These are phyloP conservation scores for Sporormia fimetaria DNA, from an alignment of 495 filamentous ascomycete genomes.

Conservation along the genomic window DNA sequence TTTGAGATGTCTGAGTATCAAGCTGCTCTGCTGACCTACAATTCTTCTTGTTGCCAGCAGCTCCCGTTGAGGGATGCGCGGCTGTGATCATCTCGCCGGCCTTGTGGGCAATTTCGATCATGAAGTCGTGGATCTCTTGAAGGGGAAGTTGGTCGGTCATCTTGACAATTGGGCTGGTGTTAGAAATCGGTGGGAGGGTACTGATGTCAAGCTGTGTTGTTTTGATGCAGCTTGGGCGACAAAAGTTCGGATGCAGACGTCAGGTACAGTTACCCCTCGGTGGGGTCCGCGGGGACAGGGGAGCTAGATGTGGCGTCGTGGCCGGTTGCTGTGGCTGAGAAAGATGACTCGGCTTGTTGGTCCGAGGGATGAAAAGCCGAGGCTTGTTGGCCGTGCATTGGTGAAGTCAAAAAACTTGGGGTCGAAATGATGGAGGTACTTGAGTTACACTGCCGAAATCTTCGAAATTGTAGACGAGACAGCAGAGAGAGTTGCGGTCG, in stretches of 20 bases:
- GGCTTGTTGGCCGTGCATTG: neutral
- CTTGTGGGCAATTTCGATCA: conserved; percentile 60
- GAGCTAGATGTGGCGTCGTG: too few species aligned
- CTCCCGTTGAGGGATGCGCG: conserved; percentile 55
- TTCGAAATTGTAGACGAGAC: too few species aligned
- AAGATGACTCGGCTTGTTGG: neutral
- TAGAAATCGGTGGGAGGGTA: neutral
- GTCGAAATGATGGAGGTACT: too few species aligned
- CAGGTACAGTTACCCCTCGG: conserved; percentile 1
- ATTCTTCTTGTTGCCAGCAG: conserved; percentile 70
- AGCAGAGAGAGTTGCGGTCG: too few species aligned
- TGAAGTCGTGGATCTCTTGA: conserved; percentile 66
- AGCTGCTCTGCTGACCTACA: conserved; percentile 40
- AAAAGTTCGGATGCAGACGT: too few species aligned
- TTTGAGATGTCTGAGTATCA: neutral
- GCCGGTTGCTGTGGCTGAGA: neutral
- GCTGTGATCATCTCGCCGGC: conserved; percentile 73
- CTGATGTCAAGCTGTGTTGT: neutral
- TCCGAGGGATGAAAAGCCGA: neutral
- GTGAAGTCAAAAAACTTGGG: neutral
- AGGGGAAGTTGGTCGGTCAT: conserved; percentile 49
- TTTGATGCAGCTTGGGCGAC: too few species aligned
- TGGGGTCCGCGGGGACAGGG: too few species aligned
- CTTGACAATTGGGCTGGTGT: neutral
- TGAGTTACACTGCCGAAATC: too few species aligned